A percentile compares a stretch with the other conserved stretches of the same genome.
Conservation (phyloP, 805 yeast species). For the Sungouiella blattae region DNA sequence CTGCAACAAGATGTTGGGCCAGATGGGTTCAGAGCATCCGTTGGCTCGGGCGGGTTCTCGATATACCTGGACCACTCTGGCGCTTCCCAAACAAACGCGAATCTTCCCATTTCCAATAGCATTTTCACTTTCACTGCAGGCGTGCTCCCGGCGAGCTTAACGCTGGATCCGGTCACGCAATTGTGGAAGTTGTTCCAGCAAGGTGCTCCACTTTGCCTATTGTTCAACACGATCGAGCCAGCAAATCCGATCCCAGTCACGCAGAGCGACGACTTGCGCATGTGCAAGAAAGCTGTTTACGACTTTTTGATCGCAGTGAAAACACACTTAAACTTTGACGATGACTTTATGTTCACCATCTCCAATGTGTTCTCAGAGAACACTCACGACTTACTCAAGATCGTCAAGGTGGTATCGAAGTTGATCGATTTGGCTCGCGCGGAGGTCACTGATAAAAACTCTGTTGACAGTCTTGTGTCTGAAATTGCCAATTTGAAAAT, state of each 20-base stretch:
- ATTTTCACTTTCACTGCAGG: slow-evolving; percentile 71
- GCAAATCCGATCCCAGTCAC: slow-evolving; percentile 55
- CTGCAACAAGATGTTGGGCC: slow-evolving; percentile 20
- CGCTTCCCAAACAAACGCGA: slow-evolving; percentile 13
- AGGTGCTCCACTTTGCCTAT: slow-evolving; percentile 86
- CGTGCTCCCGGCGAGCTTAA: slow-evolving; percentile 65
- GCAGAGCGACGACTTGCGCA: slow-evolving; percentile 74
- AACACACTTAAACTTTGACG: slow-evolving; percentile 66
- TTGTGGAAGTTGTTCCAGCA: slow-evolving; percentile 84
- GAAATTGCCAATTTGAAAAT: slow-evolving; percentile 24
- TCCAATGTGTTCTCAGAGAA: slow-evolving; percentile 84
- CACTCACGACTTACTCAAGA: slow-evolving; percentile 72
- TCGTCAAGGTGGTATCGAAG: slow-evolving; percentile 66
- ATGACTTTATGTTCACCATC: slow-evolving; percentile 82
- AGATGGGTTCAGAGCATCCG: slow-evolving; percentile 30
- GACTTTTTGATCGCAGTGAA: slow-evolving; percentile 87
- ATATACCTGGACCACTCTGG: slow-evolving; percentile 32
- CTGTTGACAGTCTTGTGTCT: slow-evolving; percentile 5
- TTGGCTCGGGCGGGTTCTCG: slow-evolving; percentile 32
- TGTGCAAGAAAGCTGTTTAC: slow-evolving; percentile 85
- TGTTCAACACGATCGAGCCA: slow-evolving; percentile 62
- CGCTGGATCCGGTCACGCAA: slow-evolving; percentile 90
- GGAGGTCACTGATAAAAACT: too few species aligned
- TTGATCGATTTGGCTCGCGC: slow-evolving; percentile 38
- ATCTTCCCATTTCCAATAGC: slow-evolving; percentile 29